Conservation (phyloP, 2,329 filamentous ascomycete genomes). For the Beauveria pseudobassiana region DNA sequence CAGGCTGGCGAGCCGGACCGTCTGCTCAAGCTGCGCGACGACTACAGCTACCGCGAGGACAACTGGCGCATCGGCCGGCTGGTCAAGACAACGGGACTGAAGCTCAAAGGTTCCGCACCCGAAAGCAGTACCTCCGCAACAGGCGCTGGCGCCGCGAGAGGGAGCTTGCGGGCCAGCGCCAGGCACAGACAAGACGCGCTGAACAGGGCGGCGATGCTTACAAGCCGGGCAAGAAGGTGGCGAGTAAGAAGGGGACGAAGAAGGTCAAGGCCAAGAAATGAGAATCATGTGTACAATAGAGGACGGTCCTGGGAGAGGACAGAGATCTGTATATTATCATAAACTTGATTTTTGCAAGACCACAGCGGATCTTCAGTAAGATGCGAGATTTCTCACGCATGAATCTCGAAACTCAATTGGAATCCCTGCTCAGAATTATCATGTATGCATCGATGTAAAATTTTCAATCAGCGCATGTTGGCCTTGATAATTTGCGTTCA, state of each 20-base stretch:
- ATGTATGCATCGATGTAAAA: too few species aligned
- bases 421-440: too few species aligned
- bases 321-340: conserved; percentile 6
- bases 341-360: not conserved
- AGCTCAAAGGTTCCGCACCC: conserved; percentile 43
- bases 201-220: conserved; percentile 20
- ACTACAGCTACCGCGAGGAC: conserved; percentile 54
- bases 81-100: conserved; percentile 41
- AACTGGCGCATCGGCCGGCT: conserved; percentile 52
- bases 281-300: not conserved
- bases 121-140: conserved; percentile 41
- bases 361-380: not conserved
- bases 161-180: conserved; percentile 33
- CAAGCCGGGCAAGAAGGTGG: conserved; percentile 23
- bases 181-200: conserved; percentile 29
- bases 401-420: not conserved
- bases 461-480: not conserved
- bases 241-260: conserved; percentile 27
- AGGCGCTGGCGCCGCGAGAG: conserved; percentile 35
- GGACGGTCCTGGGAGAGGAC: not conserved
- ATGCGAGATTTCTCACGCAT: not conserved
- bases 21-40: conserved; percentile 40
- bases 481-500: not conserved
- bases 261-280: conserved; percentile 28
- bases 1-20: conserved; percentile 36